Conservation (phyloP, 208 protist genomes). For the Phytomonas francai region DNA sequence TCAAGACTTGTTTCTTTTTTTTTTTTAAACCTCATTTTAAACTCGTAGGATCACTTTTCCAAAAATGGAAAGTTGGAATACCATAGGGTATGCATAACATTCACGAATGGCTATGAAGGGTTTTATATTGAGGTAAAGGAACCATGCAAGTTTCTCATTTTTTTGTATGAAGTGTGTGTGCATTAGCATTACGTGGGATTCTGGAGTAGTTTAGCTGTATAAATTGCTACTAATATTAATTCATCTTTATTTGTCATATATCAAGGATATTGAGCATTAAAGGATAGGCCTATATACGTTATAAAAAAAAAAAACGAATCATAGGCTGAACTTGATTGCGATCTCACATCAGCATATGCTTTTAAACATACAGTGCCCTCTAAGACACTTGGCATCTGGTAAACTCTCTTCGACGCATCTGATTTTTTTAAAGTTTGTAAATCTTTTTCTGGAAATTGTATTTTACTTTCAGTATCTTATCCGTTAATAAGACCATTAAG, state of each 20-base stretch:
- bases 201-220: not conserved
- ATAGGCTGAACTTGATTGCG: not conserved
- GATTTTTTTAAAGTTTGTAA: conserved; percentile 11
- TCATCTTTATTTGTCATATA: not conserved
- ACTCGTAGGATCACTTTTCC: not conserved
- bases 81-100: not conserved
- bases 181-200: not conserved
- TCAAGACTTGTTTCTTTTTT: not conserved
- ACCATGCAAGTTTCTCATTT: not conserved
- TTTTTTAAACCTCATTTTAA: conserved; percentile 6
- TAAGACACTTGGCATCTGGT: not conserved
- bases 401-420: not conserved
- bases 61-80: not conserved
- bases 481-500: not conserved
- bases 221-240: not conserved
- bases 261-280: not conserved
- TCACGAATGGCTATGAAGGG: not conserved
- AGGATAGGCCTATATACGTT: not conserved
- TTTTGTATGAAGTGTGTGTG: not conserved
- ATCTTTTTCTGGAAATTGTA: conserved; percentile 4
- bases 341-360: not conserved
- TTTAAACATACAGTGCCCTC: not conserved
- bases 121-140: not conserved
- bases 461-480: conserved; percentile 3
- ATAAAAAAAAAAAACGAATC: not conserved